Evolutionary conservation across 345 rosid genomes (phyloP).

Genomic region (Odontarrhena argentea): DNA sequence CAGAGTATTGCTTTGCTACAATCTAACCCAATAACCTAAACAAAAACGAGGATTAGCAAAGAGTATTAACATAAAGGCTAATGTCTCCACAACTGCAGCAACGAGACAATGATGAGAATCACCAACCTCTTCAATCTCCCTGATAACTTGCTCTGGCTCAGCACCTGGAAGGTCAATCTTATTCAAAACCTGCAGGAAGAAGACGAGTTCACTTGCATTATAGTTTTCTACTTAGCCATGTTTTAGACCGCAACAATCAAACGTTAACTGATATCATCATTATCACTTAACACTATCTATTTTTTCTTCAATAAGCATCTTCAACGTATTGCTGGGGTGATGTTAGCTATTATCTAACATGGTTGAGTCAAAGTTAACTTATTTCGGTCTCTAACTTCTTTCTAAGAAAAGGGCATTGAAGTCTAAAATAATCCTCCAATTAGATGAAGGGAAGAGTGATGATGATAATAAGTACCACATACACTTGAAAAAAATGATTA

Average conservation of each 20-base stretch:
- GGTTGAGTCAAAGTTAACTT: slow-evolving; percentile 10
- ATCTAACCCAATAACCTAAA: slow-evolving; percentile 91
- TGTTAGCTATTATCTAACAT: slow-evolving; percentile 15
- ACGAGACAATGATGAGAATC: slow-evolving; percentile 29
- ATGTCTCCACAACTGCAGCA: slow-evolving; percentile 29
- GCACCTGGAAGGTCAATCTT: slow-evolving; percentile 99
- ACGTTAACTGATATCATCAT: slow-evolving; percentile 1
- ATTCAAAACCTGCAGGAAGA: slow-evolving; percentile 72
- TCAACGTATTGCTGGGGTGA: not conserved
- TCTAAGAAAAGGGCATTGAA: not conserved
- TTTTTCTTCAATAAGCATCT: slow-evolving; percentile 19
- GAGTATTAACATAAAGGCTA: slow-evolving; percentile 14
- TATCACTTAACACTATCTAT: not conserved
- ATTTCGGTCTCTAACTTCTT: not conserved
- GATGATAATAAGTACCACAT: slow-evolving; percentile 22
- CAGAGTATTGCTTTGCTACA: slow-evolving; percentile 90
- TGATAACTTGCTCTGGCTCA: slow-evolving; percentile 74
- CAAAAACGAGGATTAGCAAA: slow-evolving; percentile 13
- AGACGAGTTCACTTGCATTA: slow-evolving; percentile 8
- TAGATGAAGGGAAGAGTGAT: slow-evolving; percentile 13
- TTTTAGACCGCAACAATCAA: slow-evolving; percentile 19
- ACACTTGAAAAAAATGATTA: too few species aligned
- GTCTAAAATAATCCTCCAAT: slow-evolving; percentile 1
- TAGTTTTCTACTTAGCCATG: slow-evolving; percentile 12
- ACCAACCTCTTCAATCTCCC: slow-evolving; percentile 99